Base-by-base conservation (phyloP, 352 stramenopile genomes). In the Phytophthora megakarya region DNA sequence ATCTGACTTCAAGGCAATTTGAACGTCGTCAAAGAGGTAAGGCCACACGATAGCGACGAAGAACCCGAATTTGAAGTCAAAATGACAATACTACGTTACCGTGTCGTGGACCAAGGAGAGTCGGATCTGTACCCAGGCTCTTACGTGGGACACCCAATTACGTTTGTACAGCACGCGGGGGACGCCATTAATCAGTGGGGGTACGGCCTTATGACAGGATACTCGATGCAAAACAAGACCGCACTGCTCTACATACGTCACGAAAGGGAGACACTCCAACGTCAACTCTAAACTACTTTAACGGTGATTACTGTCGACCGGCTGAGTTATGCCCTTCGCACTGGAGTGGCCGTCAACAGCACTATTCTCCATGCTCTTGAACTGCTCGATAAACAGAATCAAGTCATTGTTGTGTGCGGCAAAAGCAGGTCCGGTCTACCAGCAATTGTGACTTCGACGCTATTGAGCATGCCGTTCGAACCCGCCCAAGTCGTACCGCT, bases 71-170 rank as follows among this genome's bases (percentile, higher is more conserved):
- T 56, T 18, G 55, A 56, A 4, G 25, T 64, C 5, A 56, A 56
- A 19, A 7, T n/a, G 0, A 21, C 44, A 0, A 11, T 43, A 7
- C 18, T 56, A 16, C 55, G 25, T 25, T 35, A 63, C 33, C 54
- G 33, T 22, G 49, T 63, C n/a, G 45, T 65, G 1, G 28, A 46
- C 3, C 3, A 5, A 6, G 3, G 18, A 6, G 37, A 52, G 39
- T 10, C 46, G 4, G 57, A 65, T 10, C 16, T 49, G 13, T 64
- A 44, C 26, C 38, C 46, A n/a, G 46, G 57, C 21, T 58, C 38
- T 19, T 65, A 58, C 26, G 57, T 65, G 18, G 46, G 57, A 2
- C 46, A 58, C 19, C 46, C 46, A 1, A 57, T 57, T 23, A 21
- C 35, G n/a, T 55, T 62, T 23, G 26, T 57, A 4, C 56, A 57